phyloP scores from a whole-genome alignment of 2,329 filamentous ascomycete species.

The Cercospora citrullina region DNA sequence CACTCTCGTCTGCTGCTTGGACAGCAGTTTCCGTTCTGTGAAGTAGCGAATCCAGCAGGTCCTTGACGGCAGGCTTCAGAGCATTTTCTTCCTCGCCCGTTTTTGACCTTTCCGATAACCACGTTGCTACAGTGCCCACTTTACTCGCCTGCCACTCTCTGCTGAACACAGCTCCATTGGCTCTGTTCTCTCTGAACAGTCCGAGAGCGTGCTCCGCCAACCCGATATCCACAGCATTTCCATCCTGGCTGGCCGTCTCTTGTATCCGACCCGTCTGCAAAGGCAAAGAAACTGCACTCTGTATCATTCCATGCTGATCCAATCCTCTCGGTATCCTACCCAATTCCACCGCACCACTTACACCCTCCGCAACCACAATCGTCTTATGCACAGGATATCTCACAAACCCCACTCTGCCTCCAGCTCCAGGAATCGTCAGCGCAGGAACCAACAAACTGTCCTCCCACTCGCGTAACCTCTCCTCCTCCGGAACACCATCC shows the following conservation, averaged over 20 bases:
- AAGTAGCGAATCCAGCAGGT: constrained; percentile 68
- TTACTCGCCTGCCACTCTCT: constrained; percentile 39
- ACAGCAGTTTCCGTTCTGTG: constrained; percentile 56
- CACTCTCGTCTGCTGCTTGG: constrained; percentile 48
- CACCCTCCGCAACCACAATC: constrained; percentile 70
- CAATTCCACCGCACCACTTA: constrained; percentile 64
- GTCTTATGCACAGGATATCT: constrained; percentile 83
- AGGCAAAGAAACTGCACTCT: constrained; percentile 60
- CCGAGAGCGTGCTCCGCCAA: constrained; percentile 63
- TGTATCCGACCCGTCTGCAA: constrained; percentile 20
- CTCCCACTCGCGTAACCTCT: constrained; percentile 44
- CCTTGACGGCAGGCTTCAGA: constrained; percentile 66
- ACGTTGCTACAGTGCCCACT: constrained; percentile 31
- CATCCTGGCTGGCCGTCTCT: neutral
- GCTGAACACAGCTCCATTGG: constrained; percentile 39
- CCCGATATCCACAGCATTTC: constrained; percentile 60
- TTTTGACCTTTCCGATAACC: constrained; percentile 29
- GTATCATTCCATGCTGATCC: constrained; percentile 44
- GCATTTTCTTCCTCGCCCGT: constrained; percentile 42
- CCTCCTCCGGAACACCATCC: constrained; percentile 26
- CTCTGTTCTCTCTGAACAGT: constrained; percentile 36
- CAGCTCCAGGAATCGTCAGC: constrained; percentile 66
- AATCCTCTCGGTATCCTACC: constrained; percentile 42
- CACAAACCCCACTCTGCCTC: constrained; percentile 65
- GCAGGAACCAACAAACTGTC: constrained; percentile 73